These are phyloP conservation scores for Amyloporia xantha DNA, from an alignment of 768 basidiomycete genomes.

Conservation along the genomic window DNA sequence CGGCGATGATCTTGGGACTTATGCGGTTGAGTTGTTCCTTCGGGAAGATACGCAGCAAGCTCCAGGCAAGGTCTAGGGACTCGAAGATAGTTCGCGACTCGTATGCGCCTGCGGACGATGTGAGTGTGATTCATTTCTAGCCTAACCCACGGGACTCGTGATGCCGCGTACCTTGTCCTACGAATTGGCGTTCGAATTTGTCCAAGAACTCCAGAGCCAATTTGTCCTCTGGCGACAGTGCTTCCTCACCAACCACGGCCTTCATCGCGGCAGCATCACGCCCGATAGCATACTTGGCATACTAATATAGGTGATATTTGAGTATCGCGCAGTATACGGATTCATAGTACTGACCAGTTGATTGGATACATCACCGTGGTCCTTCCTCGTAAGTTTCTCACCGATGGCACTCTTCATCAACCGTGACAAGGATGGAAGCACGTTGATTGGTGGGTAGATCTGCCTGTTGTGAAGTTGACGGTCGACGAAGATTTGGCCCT, in stretches of 20 bases:
- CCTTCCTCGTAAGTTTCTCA: conserved; percentile 93
- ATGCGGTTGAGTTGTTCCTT: conserved; percentile 98
- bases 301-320: conserved; percentile 41
- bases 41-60: conserved; percentile 94
- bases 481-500: conserved; percentile 99
- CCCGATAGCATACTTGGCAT: conserved; percentile 97
- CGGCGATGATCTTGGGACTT: conserved; percentile 91
- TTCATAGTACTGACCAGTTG: conserved; percentile 65
- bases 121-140: neutral
- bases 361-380: conserved; percentile 99
- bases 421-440: conserved; percentile 95
- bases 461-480: conserved; percentile 94
- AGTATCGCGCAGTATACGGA: neutral
- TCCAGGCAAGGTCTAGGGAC: conserved; percentile 96
- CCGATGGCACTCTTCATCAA: conserved; percentile 99
- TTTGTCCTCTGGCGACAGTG: conserved; percentile 91
- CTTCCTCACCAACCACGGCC: conserved; percentile 98
- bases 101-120: conserved; percentile 59
- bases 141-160: neutral
- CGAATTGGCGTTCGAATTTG: conserved; percentile 96
- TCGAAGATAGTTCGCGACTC: conserved; percentile 97
- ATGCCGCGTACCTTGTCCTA: conserved; percentile 73
- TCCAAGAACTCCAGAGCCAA: conserved; percentile 95
- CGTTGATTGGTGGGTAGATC: conserved; percentile 99
- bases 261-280: conserved; percentile 98